Evolutionary conservation across 2,329 filamentous ascomycete genomes (phyloP).

Genomic region (Cercospora canescens): DNA sequence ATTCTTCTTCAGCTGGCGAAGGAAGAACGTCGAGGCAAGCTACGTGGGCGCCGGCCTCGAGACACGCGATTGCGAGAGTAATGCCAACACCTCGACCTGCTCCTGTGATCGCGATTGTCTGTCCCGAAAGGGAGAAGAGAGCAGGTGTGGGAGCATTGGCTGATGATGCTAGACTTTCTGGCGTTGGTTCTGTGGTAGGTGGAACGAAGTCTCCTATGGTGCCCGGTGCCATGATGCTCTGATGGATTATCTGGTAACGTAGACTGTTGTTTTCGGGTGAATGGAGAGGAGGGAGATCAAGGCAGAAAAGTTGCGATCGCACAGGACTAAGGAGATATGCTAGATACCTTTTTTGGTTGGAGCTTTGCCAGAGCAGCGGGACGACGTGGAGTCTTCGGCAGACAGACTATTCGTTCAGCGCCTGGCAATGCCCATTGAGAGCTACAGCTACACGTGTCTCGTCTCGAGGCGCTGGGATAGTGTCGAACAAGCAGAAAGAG

Average conservation of each 20-base stretch:
- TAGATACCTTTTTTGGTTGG: not conserved
- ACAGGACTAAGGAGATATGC: not conserved
- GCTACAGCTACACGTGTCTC: constrained; percentile 2
- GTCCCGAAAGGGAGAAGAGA: constrained; percentile 27
- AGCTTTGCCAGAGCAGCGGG: constrained; percentile 5
- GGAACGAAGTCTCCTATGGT: constrained; percentile 28
- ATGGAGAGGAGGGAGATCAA: not conserved
- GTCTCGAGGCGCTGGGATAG: not conserved
- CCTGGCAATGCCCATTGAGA: constrained; percentile 1
- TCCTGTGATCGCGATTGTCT: constrained; percentile 33
- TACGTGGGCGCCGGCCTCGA: constrained; percentile 33
- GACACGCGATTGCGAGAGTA: constrained; percentile 31
- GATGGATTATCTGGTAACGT: not conserved
- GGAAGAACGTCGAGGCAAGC: constrained; percentile 45
- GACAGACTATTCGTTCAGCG: not conserved
- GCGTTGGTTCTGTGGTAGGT: constrained; percentile 18
- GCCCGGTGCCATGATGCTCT: constrained; percentile 24
- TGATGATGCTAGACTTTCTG: constrained; percentile 27
- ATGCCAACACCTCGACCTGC: constrained; percentile 34
- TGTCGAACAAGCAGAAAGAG: not conserved
- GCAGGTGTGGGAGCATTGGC: constrained; percentile 26
- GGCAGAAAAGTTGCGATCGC: not conserved
- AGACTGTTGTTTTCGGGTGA: not conserved
- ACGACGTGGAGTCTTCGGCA: not conserved
- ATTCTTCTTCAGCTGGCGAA: constrained; percentile 60